Base-by-base conservation (phyloP, 345 rosid genomes). In the Brassica napus region DNA sequence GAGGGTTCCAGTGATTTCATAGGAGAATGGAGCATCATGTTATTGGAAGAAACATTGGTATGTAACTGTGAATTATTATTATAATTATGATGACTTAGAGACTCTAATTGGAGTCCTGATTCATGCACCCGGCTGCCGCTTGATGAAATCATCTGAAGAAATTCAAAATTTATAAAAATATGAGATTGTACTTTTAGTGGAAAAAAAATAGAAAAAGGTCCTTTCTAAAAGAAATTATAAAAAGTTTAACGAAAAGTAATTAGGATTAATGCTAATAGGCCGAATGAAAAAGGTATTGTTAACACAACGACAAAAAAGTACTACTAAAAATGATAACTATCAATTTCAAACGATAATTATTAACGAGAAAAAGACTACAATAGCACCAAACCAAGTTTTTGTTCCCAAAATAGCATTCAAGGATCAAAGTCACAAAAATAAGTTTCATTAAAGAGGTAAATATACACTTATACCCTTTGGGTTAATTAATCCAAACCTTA, bases 111-210 rank as follows among this genome's bases (percentile, higher is more conserved):
- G 77, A 86, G 86, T 35, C 79, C 73, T 65, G 83, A 74, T 65
- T 82, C 86, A 65, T 86, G 86, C 83, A 84, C 72, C 65, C 74
- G 69, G 65, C 77, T 85, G 86, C 73, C 77, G 87, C 81, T 77
- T 84, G 77, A 78, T 58, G 77, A 72, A 39, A 78, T 65, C 81
- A 72, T 72, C 81, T 78, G 70, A 54, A 55, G 0, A 90, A 75
- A 85, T 72, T 34, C 72, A 77, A 39, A 90, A 83, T 31, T 35
- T 49, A 42, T 10, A 54, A 37, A 55, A 26, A 1, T 16, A 35
- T 65, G n/a, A 65, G 15, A 15, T 65, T 16, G 8, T 0, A 76
- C 12, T n/a, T 39, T 68, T 16, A 11, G n/a, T 49, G 35, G 4
- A 39, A 11, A 4, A 60, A 76, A 69, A 5, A 14, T 7, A 55